phyloP scores from a whole-genome alignment of 2,329 filamentous ascomycete genomes.

The Xylaria sp. region DNA sequence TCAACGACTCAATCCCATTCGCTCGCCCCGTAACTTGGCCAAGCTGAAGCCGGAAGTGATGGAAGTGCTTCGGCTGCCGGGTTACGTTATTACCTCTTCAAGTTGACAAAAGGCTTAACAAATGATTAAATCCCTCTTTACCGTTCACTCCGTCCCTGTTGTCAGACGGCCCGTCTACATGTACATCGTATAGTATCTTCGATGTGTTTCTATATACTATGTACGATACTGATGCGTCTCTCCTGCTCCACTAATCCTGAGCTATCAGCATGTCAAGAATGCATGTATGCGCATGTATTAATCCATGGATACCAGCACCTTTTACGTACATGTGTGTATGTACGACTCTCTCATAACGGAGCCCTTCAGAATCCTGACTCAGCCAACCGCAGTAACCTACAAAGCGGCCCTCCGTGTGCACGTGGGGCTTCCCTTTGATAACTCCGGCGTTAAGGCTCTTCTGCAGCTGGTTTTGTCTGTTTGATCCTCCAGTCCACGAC shows the following conservation, averaged over 20 bases:
- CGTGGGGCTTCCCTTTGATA: slow-evolving; percentile 19
- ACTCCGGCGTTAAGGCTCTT: neutral
- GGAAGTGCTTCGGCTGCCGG: no score
- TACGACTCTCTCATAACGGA: slow-evolving; percentile 19
- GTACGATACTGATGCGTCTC: no score
- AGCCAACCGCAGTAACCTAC: slow-evolving; percentile 18
- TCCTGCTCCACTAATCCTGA: no score
- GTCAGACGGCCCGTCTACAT: neutral
- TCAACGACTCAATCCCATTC: neutral
- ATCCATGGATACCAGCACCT: neutral
- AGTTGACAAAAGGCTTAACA: neutral
- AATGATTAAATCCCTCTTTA: neutral
- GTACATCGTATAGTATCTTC: no score
- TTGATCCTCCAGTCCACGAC: slow-evolving; percentile 19
- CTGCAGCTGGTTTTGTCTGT: slow-evolving; percentile 4
- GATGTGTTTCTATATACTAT: neutral
- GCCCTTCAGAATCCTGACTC: slow-evolving; percentile 16
- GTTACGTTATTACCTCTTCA: no score
- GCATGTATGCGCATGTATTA: no score
- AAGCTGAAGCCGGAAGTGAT: no score
- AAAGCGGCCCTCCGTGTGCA: slow-evolving; percentile 8
- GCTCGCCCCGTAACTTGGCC: neutral
- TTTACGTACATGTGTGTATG: slow-evolving; percentile 15
- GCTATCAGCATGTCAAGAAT: no score
- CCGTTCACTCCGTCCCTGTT: neutral